A percentile compares a stretch with the other conserved stretches of the same genome.
These are phyloP conservation scores for Hypericum perforatum DNA, from an alignment of 345 rosid species.

Conservation along the genomic window DNA sequence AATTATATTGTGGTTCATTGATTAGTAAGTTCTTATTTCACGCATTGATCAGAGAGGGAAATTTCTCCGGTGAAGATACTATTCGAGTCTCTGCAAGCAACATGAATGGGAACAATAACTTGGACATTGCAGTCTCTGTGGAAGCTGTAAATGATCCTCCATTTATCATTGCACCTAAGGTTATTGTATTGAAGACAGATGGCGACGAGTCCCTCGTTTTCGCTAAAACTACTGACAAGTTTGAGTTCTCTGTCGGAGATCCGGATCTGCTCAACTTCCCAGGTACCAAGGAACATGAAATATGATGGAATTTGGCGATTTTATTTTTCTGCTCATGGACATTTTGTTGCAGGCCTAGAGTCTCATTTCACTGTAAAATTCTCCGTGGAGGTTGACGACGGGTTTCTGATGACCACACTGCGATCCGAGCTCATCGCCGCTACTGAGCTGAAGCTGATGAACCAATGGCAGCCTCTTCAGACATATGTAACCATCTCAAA, in stretches of 20 bases:
- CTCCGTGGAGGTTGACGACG: conserved; percentile 71
- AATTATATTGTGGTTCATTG: not conserved
- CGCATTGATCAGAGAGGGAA: conserved; percentile 42
- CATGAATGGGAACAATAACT: conserved; percentile 53
- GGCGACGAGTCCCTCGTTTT: conserved; percentile 44
- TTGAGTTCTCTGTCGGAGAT: conserved; percentile 71
- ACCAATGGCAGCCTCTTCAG: conserved; percentile 82
- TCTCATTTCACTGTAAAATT: conserved; percentile 46
- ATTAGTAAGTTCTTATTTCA: not conserved
- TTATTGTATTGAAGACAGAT: conserved; percentile 34
- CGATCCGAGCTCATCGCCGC: conserved; percentile 59
- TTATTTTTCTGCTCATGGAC: not conserved
- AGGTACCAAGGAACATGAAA: conserved; percentile 28
- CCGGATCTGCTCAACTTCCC: conserved; percentile 65
- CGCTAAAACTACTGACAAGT: conserved; percentile 35
- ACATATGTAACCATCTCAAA: conserved; percentile 72
- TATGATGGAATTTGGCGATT: not conserved
- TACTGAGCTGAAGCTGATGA: conserved; percentile 66
- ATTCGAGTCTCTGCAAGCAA: conserved; percentile 57
- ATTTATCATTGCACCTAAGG: conserved; percentile 43
- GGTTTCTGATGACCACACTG: conserved; percentile 48
- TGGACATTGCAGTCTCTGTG: conserved; percentile 48
- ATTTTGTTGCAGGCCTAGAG: conserved; percentile 40
- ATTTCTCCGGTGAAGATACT: conserved; percentile 69
- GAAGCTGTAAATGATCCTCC: conserved; percentile 84